Evolutionary conservation across 2,329 filamentous ascomycete genomes (phyloP), one percentile per base, ranked within the genome.

Genomic region (Xylaria sp.): DNA sequence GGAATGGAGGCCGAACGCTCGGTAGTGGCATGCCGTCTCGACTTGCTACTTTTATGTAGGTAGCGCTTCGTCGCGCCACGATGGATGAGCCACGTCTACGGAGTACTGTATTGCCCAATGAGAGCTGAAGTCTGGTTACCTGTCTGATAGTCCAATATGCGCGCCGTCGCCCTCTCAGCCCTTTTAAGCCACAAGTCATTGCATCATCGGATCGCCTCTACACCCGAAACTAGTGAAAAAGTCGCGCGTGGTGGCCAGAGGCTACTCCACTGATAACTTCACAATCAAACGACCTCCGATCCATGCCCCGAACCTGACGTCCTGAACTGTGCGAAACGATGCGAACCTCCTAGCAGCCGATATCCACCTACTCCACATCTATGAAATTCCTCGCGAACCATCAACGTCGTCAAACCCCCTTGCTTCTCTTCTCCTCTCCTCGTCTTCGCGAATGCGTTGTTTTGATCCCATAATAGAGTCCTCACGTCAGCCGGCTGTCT

Each of bases 241-340:
- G 24, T 26, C 24, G 24, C 24, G 24, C 24, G 24, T n/a, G n/a
- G n/a, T n/a, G n/a, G n/a, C n/a, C n/a, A n/a, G n/a, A n/a, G n/a
- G n/a, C 24, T 11, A 26, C 24, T 34, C 29, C 29, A 34, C 54
- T 55, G 52, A 55, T 56, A 55, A 52, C 37, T 41, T 42, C 24
- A 40, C 19, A 37, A 38, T 19, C 18, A 42, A 38, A 21, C n/a
- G 51, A 48, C 57, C 57, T 54, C 51, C 57, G 57, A 60, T 43
- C 29, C 40, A 48, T 41, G 19, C 48, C 52, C 57, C 57, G 54
- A 57, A 11, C 56, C 50, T 52, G 56, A 43, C 5, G 29, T n/a
- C n/a, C n/a, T n/a, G n/a, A n/a, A 34, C 24, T 11, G 24, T 26
- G 24, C 24, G 6, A 26, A 26, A 26, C 5, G 24, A 11, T 26